phyloP scores from a whole-genome alignment of 345 rosid genomes.

The Acer saccharum region DNA sequence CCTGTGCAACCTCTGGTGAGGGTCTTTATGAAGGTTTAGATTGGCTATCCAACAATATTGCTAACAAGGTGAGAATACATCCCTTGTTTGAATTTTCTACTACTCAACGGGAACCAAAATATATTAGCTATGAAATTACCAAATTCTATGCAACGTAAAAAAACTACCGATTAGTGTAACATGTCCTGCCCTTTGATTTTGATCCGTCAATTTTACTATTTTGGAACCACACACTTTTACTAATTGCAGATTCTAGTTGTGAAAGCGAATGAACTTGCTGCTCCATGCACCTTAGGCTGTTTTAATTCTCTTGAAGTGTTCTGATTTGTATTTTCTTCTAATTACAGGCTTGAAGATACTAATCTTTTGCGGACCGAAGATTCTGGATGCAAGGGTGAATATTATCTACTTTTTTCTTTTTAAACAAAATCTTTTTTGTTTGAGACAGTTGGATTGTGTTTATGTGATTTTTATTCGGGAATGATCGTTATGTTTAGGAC shows the following conservation, averaged over 20 bases:
- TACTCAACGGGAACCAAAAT: background rate
- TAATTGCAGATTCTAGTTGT: background rate
- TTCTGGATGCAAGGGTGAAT: conserved; percentile 70
- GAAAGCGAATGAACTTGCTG: background rate
- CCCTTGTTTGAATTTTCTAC: background rate
- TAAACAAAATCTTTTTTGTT: conserved; percentile 1
- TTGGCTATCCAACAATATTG: conserved; percentile 90
- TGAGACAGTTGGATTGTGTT: conserved; percentile 24
- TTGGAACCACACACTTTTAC: background rate
- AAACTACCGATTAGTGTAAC: background rate
- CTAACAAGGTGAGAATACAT: conserved; percentile 58
- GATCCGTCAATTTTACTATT: background rate
- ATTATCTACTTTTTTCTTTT: conserved; percentile 40
- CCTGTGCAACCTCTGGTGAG: conserved; percentile 89
- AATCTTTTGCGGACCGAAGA: conserved; percentile 28
- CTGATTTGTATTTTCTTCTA: background rate
- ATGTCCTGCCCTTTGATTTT: background rate
- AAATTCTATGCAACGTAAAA: background rate
- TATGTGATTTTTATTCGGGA: conserved; percentile 7
- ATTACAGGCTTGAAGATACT: conserved; percentile 42
- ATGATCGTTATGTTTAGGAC: conserved; percentile 23
- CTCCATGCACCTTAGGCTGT: background rate
- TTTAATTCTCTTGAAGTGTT: background rate
- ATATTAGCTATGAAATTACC: background rate
- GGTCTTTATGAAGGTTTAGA: conserved; percentile 91